These are phyloP conservation scores for Elsinoe arachidis DNA, from an alignment of 2,329 filamentous ascomycete species.

Conservation along the genomic window DNA sequence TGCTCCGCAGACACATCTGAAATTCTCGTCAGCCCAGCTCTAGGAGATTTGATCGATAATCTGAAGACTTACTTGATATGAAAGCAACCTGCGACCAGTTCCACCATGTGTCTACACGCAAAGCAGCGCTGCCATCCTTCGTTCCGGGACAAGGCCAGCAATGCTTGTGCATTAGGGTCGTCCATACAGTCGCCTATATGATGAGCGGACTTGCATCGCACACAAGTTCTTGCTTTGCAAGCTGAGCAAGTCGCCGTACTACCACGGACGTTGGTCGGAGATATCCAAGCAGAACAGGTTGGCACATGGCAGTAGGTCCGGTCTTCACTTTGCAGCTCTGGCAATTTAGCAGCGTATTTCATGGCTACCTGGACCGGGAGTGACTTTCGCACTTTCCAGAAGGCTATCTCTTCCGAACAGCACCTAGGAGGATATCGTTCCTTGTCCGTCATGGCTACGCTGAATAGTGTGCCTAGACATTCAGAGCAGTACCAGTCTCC, in stretches of 20 bases:
- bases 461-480: constrained; percentile 43
- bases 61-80: constrained; percentile 46
- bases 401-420: constrained; percentile 37
- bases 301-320: constrained; percentile 43
- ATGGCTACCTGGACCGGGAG: constrained; percentile 30
- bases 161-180: constrained; percentile 33
- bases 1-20: neutral
- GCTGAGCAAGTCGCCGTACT: constrained; percentile 34
- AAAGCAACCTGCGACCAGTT: constrained; percentile 44
- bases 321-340: constrained; percentile 42
- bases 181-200: constrained; percentile 44
- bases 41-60: neutral
- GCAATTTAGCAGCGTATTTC: constrained; percentile 36
- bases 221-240: constrained; percentile 42
- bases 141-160: constrained; percentile 34
- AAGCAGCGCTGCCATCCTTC: constrained; percentile 47
- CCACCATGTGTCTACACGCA: constrained; percentile 40
- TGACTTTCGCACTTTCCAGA: constrained; percentile 28
- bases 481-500: constrained; percentile 37
- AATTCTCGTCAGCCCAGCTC: neutral
- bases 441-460: constrained; percentile 39
- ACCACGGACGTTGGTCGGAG: constrained; percentile 22
- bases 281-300: constrained; percentile 43
- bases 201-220: constrained; percentile 39
- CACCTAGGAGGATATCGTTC: constrained; percentile 49